phyloP scores from a whole-genome alignment of 2,329 filamentous ascomycete species.

The Colletotrichum sp. region DNA sequence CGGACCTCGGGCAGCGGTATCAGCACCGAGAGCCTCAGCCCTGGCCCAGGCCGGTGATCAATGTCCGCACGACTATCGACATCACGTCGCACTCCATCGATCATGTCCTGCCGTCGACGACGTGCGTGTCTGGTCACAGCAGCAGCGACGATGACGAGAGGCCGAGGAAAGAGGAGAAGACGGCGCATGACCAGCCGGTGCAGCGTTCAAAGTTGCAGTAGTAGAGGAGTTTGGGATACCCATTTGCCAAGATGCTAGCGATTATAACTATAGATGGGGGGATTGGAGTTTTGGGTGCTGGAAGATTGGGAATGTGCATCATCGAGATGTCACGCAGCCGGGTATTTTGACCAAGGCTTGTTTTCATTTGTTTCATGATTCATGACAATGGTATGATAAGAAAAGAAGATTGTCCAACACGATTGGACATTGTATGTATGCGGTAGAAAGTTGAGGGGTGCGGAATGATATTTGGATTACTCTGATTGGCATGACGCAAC shows the following conservation, averaged over 20 bases:
- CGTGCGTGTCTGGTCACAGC: not conserved
- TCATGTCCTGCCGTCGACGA: not conserved
- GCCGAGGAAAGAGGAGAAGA: not conserved
- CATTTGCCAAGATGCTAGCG: not conserved
- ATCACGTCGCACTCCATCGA: slow-evolving; percentile 2
- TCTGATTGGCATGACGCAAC: not conserved
- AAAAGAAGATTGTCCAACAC: not conserved
- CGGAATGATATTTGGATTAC: not conserved
- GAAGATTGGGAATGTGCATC: not conserved
- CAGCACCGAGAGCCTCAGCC: not conserved
- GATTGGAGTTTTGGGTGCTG: not conserved
- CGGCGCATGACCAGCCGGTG: not conserved
- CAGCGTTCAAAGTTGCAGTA: not conserved
- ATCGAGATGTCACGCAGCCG: not conserved
- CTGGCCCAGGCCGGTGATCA: slow-evolving; percentile 1
- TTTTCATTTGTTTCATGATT: not conserved
- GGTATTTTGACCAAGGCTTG: not conserved
- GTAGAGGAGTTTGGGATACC: not conserved
- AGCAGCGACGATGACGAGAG: not conserved
- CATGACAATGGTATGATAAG: not conserved
- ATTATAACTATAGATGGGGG: not conserved
- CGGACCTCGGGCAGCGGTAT: slow-evolving; percentile 5
- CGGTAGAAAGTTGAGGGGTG: not conserved
- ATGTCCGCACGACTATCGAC: slow-evolving; percentile 16
- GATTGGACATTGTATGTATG: not conserved